A percentile compares a stretch with the other conserved stretches of the same genome.
These are phyloP conservation scores for Lepiota venenata DNA, from an alignment of 768 basidiomycete species.

Conservation along the genomic window DNA sequence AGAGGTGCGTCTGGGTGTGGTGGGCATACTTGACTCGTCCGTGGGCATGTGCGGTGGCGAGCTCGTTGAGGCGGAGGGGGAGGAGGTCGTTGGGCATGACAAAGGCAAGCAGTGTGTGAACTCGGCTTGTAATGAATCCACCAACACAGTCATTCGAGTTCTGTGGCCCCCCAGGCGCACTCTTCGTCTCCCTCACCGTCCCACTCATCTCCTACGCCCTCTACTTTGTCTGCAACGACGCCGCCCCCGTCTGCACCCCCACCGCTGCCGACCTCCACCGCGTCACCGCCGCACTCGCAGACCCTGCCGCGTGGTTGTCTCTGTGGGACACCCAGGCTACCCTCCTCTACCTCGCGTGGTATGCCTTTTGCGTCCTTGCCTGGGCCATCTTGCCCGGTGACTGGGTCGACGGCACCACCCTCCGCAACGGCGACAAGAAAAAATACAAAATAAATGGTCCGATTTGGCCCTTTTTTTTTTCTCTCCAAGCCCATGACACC, in stretches of 20 bases:
- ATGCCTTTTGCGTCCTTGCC: constrained; percentile 76
- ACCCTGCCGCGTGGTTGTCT: constrained; percentile 59
- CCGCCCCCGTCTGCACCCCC: constrained; percentile 59
- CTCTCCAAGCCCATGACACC: neutral
- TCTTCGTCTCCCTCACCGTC: constrained; percentile 65
- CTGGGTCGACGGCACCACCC: constrained; percentile 59
- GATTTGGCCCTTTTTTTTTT: constrained; percentile 20
- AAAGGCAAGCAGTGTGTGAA: constrained; percentile 19
- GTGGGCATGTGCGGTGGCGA: constrained; percentile 63
- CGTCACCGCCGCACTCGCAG: constrained; percentile 44
- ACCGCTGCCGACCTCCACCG: constrained; percentile 42
- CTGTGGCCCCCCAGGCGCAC: constrained; percentile 74
- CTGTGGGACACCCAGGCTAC: constrained; percentile 85
- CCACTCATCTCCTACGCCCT: constrained; percentile 71
- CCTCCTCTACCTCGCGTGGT: constrained; percentile 83
- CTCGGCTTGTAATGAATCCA: constrained; percentile 48
- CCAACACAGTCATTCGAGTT: constrained; percentile 77
- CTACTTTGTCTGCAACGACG: constrained; percentile 75
- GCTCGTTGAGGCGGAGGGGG: constrained; percentile 62
- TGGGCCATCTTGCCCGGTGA: constrained; percentile 82
- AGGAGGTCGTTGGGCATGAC: constrained; percentile 43
- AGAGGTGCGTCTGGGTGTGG: neutral
- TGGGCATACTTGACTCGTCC: constrained; percentile 61
- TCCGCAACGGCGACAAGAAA: constrained; percentile 76
- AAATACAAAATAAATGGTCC: constrained; percentile 95